These are phyloP conservation scores for Sphaceloma murrayae DNA, from an alignment of 2,329 filamentous ascomycete genomes.

Conservation along the genomic window DNA sequence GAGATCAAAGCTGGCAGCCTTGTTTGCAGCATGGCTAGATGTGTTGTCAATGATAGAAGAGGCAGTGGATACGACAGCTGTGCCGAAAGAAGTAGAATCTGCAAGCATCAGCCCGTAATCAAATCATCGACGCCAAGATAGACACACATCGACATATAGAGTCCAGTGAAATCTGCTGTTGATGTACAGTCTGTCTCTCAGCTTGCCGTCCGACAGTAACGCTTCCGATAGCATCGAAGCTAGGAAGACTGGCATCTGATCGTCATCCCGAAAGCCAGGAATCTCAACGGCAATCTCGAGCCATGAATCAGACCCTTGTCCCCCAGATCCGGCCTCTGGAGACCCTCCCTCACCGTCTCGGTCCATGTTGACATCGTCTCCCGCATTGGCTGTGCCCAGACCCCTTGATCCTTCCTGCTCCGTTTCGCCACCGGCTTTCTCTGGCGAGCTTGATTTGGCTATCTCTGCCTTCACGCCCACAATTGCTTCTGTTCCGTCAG, in stretches of 20 bases:
- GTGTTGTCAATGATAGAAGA: slow-evolving; percentile 81
- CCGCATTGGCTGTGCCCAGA: slow-evolving; percentile 22
- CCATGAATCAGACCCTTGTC: slow-evolving; percentile 57
- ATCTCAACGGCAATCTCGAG: slow-evolving; percentile 87
- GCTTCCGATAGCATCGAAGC: slow-evolving; percentile 83
- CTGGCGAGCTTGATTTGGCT: slow-evolving; percentile 51
- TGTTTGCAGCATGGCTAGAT: slow-evolving; percentile 83
- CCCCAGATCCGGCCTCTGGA: slow-evolving; percentile 23
- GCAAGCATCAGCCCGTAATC: no score
- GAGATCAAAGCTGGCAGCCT: slow-evolving; percentile 77
- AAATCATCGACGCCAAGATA: no score
- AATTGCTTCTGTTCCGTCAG: slow-evolving; percentile 90
- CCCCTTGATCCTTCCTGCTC: slow-evolving; percentile 20
- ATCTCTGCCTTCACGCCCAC: slow-evolving; percentile 95
- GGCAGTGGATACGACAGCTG: slow-evolving; percentile 88
- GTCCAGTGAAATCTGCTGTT: slow-evolving; percentile 94
- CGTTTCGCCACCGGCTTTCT: slow-evolving; percentile 21
- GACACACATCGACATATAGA: slow-evolving; percentile 79
- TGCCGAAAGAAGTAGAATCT: slow-evolving; percentile 90
- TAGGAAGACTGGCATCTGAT: slow-evolving; percentile 78
- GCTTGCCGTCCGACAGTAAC: slow-evolving; percentile 59
- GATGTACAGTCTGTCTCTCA: slow-evolving; percentile 66
- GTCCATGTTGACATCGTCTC: slow-evolving; percentile 36
- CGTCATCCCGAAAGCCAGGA: slow-evolving; percentile 81
- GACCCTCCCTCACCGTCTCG: slow-evolving; percentile 31